Conservation (phyloP, 306 rosid genomes). For the Hippophae tibetana region DNA sequence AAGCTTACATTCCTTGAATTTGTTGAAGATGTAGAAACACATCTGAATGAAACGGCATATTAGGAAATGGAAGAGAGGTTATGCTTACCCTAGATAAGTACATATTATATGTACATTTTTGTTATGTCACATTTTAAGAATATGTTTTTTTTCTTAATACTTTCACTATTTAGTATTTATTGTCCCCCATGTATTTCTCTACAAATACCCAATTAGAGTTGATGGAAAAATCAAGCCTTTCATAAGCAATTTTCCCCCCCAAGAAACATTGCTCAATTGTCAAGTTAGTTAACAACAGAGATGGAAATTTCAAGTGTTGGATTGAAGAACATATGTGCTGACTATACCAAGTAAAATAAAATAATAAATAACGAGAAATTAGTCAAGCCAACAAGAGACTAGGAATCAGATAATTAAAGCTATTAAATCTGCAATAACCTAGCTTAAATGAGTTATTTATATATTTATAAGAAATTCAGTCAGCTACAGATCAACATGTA, state of each 20-base stretch:
- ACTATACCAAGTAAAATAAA: too few species aligned
- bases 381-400: too few species aligned
- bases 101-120: constrained; percentile 22
- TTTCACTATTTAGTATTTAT: too few species aligned
- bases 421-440: too few species aligned
- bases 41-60: constrained; percentile 47
- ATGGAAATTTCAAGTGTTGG: neutral
- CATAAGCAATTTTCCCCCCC: constrained; percentile 7
- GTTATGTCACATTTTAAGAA: constrained; percentile 60
- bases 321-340: neutral
- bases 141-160: neutral
- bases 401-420: too few species aligned
- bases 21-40: constrained; percentile 64
- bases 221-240: constrained; percentile 19
- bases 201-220: constrained; percentile 3
- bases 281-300: neutral
- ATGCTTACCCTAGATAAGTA: constrained; percentile 22
- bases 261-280: too few species aligned
- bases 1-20: constrained; percentile 15
- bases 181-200: too few species aligned
- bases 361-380: too few species aligned
- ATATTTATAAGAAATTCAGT: too few species aligned
- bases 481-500: too few species aligned
- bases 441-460: too few species aligned
- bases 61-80: constrained; percentile 67